Percentiles rank a stretch among this genome's conserved stretches.
phyloP scores from a whole-genome alignment of 345 rosid genomes.

The Turritis glabra region DNA sequence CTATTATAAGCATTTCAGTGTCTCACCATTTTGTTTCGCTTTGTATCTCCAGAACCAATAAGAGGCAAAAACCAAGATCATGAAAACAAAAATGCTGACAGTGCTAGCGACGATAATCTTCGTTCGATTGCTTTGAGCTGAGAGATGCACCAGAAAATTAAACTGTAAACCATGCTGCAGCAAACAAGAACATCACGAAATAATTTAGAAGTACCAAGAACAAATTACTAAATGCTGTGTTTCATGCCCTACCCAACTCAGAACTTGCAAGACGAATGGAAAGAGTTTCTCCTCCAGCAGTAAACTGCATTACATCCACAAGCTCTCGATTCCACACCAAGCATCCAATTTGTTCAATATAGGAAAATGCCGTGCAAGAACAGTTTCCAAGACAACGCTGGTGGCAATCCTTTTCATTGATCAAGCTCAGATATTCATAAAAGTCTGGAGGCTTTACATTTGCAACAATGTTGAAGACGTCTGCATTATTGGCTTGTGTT shows the following conservation, averaged over 20 bases:
- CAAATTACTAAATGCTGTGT: not conserved
- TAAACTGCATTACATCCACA: constrained; percentile 32
- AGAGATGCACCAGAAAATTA: constrained; percentile 19
- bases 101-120: constrained; percentile 30
- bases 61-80: constrained; percentile 17
- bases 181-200: not conserved
- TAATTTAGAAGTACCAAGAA: not conserved
- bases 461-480: constrained; percentile 23
- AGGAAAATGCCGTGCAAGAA: constrained; percentile 38
- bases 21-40: constrained; percentile 24
- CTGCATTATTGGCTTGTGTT: constrained; percentile 16
- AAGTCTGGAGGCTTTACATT: constrained; percentile 41
- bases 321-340: constrained; percentile 36
- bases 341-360: constrained; percentile 34
- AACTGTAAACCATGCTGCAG: constrained; percentile 12
- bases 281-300: constrained; percentile 25
- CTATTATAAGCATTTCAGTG: constrained; percentile 2
- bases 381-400: constrained; percentile 38
- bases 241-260: constrained; percentile 34
- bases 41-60: constrained; percentile 30
- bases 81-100: constrained; percentile 16
- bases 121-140: constrained; percentile 34
- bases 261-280: constrained; percentile 38
- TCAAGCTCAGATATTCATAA: constrained; percentile 32
- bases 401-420: constrained; percentile 22